Evolutionary conservation across 164 flowering plant species (phyloP).

Genomic region (Vitis riparia): DNA sequence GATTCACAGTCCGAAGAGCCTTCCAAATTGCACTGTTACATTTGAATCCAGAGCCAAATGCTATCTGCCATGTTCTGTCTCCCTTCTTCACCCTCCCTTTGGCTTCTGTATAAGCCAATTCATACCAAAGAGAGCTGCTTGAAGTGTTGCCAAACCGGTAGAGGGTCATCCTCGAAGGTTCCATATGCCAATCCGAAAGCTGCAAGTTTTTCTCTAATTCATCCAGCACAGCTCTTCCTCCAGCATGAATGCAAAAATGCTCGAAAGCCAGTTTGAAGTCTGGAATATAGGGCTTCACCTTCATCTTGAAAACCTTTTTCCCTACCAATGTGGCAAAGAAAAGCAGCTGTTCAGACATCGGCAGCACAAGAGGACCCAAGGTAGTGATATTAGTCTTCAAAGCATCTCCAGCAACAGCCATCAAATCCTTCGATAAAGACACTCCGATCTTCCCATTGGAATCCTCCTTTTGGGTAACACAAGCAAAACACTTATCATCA

Average conservation of each 20-base stretch:
- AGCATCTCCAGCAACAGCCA: slow-evolving; percentile 92
- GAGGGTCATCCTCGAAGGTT: slow-evolving; percentile 85
- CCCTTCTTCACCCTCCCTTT: slow-evolving; percentile 76
- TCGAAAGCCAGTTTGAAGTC: slow-evolving; percentile 86
- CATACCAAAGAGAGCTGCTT: slow-evolving; percentile 86
- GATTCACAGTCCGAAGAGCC: slow-evolving; percentile 60
- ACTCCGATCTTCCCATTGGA: slow-evolving; percentile 62
- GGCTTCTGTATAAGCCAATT: slow-evolving; percentile 74
- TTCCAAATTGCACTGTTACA: slow-evolving; percentile 88
- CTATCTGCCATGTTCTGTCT: slow-evolving; percentile 81
- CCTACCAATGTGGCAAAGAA: slow-evolving; percentile 72
- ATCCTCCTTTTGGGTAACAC: slow-evolving; percentile 77
- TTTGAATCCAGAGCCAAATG: slow-evolving; percentile 81
- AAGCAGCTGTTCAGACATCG: slow-evolving; percentile 78
- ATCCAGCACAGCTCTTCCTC: slow-evolving; percentile 90
- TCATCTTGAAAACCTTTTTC: slow-evolving; percentile 70
- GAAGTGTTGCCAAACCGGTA: slow-evolving; percentile 78
- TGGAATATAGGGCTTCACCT: slow-evolving; percentile 82
- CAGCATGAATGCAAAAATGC: slow-evolving; percentile 91
- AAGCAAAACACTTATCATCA: slow-evolving; percentile 74
- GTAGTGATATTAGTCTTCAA: slow-evolving; percentile 88
- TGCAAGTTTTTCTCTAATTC: slow-evolving; percentile 79
- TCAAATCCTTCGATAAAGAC: slow-evolving; percentile 75
- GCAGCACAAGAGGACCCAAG: slow-evolving; percentile 80
- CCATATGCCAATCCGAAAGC: slow-evolving; percentile 82